Conservation (phyloP, 345 rosid species). For the Sonneratia caseolaris region DNA sequence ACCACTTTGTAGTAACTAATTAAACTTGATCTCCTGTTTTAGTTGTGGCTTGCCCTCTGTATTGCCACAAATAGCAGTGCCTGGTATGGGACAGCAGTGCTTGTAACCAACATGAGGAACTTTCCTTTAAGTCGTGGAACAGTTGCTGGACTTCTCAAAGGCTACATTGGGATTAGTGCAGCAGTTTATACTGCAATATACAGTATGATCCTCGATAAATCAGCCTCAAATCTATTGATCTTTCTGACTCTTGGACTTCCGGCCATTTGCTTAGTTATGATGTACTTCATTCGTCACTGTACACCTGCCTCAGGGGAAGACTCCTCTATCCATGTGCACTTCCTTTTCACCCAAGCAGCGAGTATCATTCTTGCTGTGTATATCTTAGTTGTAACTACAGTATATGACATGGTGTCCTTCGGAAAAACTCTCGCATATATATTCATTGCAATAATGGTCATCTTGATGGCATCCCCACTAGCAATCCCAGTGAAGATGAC, state of each 20-base stretch:
- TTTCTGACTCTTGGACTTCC: slow-evolving; percentile 76
- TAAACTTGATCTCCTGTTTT: slow-evolving; percentile 10
- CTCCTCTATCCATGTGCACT: slow-evolving; percentile 67
- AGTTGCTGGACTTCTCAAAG: slow-evolving; percentile 79
- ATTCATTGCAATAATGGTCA: slow-evolving; percentile 49
- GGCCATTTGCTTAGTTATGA: slow-evolving; percentile 45
- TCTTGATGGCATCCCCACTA: slow-evolving; percentile 63
- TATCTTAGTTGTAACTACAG: slow-evolving; percentile 42
- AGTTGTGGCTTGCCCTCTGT: slow-evolving; percentile 73
- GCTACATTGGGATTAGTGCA: slow-evolving; percentile 74
- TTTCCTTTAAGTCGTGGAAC: slow-evolving; percentile 77
- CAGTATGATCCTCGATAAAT: slow-evolving; percentile 42
- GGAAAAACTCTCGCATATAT: slow-evolving; percentile 32
- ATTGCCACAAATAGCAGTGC: slow-evolving; percentile 72
- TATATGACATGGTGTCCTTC: slow-evolving; percentile 33
- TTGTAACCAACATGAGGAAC: slow-evolving; percentile 91
- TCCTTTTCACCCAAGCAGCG: slow-evolving; percentile 51
- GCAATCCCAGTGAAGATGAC: slow-evolving; percentile 91
- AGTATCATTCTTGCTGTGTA: slow-evolving; percentile 65
- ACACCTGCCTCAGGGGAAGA: slow-evolving; percentile 84
- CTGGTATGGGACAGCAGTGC: slow-evolving; percentile 81
- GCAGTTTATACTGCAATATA: slow-evolving; percentile 69
- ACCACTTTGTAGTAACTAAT: background rate
- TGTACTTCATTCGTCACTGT: slow-evolving; percentile 74
- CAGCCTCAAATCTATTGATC: slow-evolving; percentile 54